These are phyloP conservation scores for Myriosclerotinia duriaeana DNA, from an alignment of 2,329 filamentous ascomycete species.

Conservation along the genomic window DNA sequence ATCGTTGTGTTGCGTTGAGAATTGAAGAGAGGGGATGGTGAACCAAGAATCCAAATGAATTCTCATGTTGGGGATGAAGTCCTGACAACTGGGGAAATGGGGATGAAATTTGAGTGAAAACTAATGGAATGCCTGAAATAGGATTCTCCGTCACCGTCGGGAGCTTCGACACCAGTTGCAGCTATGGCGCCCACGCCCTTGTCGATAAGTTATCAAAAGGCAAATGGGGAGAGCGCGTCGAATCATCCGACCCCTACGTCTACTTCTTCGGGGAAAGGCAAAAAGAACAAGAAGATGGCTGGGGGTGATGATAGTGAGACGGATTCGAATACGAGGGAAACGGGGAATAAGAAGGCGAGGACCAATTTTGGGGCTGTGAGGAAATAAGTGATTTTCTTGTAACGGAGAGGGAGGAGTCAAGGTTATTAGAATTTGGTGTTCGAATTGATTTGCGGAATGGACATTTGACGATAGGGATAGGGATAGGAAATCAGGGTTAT, in stretches of 20 bases:
- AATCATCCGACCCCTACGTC: constrained; percentile 58
- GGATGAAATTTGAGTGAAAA: not conserved
- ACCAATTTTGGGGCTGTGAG: constrained; percentile 38
- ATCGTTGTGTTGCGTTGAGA: not conserved
- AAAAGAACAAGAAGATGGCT: constrained; percentile 54
- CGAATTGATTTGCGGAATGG: constrained; percentile 4
- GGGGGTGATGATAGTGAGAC: constrained; percentile 58
- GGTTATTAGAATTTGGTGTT: constrained; percentile 17
- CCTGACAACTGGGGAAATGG: too few species aligned
- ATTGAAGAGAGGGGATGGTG: not conserved
- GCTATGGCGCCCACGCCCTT: constrained; percentile 56
- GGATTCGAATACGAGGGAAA: constrained; percentile 52
- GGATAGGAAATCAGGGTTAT: not conserved
- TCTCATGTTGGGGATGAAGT: not conserved
- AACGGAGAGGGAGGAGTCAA: not conserved
- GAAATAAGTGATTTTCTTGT: constrained; percentile 30
- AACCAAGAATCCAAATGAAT: not conserved
- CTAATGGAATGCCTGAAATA: constrained; percentile 20
- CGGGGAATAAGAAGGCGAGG: constrained; percentile 37
- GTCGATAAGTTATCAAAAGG: constrained; percentile 53
- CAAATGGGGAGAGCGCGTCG: constrained; percentile 43
- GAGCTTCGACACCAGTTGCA: constrained; percentile 36
- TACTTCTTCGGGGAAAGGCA: constrained; percentile 46
- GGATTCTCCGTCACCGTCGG: constrained; percentile 38
- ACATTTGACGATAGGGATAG: not conserved